Evolutionary conservation across 768 basidiomycete species (phyloP).

Genomic region (Mycena alexandri): DNA sequence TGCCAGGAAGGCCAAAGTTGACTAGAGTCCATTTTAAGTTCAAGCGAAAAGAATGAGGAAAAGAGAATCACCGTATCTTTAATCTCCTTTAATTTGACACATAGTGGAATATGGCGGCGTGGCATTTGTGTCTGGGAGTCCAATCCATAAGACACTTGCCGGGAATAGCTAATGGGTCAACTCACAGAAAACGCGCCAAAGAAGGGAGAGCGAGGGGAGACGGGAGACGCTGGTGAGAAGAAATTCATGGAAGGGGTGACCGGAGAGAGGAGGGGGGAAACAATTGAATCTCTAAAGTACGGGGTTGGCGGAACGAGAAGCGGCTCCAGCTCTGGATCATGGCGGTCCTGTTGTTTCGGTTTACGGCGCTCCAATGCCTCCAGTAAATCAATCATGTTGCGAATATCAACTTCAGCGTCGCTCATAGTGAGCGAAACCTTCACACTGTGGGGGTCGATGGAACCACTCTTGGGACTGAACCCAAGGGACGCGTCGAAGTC

Average conservation of each 20-base stretch:
- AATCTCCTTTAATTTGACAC: slow-evolving; percentile 54
- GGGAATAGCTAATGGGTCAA: slow-evolving; percentile 9
- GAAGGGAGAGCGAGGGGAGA: slow-evolving; percentile 52
- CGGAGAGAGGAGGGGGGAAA: slow-evolving; percentile 41
- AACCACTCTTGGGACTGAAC: slow-evolving; percentile 33
- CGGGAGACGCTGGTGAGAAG: slow-evolving; percentile 40
- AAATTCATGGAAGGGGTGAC: slow-evolving; percentile 37
- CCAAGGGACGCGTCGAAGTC: slow-evolving; percentile 32
- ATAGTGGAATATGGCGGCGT: slow-evolving; percentile 53
- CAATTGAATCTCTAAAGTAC: slow-evolving; percentile 22
- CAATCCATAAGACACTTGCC: slow-evolving; percentile 7
- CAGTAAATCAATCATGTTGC: slow-evolving; percentile 22
- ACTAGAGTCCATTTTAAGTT: slow-evolving; percentile 47
- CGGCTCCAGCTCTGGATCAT: slow-evolving; percentile 10
- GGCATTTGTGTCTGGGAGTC: slow-evolving; percentile 60
- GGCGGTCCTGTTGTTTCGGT: not conserved
- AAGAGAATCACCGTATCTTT: slow-evolving; percentile 53
- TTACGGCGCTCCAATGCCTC: slow-evolving; percentile 25
- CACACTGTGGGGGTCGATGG: slow-evolving; percentile 35
- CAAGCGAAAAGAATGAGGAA: slow-evolving; percentile 9
- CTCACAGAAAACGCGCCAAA: slow-evolving; percentile 60
- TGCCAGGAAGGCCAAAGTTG: slow-evolving; percentile 60
- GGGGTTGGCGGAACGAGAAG: slow-evolving; percentile 14
- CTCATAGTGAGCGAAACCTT: slow-evolving; percentile 22
- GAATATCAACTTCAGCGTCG: slow-evolving; percentile 34